Conservation (phyloP, 2,329 filamentous ascomycete species). For the Knoxdaviesia proteae region DNA sequence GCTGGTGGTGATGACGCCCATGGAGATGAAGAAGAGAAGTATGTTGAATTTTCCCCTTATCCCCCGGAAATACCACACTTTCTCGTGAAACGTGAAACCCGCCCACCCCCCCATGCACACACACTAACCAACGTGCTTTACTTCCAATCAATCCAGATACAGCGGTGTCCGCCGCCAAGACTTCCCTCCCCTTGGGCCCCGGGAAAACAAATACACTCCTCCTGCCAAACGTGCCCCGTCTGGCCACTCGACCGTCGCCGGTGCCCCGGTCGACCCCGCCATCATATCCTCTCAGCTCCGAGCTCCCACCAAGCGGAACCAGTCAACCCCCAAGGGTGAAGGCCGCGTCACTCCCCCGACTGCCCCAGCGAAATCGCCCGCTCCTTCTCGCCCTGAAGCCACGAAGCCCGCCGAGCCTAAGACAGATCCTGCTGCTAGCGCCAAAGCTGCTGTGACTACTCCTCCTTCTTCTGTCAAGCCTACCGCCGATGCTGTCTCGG, state of each 20-base stretch:
- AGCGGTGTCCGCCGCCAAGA: slow-evolving; percentile 72
- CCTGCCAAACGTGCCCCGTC: slow-evolving; percentile 69
- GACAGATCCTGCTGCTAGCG: background rate
- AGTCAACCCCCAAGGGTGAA: slow-evolving; percentile 1
- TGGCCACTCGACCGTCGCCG: slow-evolving; percentile 49
- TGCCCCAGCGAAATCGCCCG: slow-evolving; percentile 13
- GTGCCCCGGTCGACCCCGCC: slow-evolving; percentile 65
- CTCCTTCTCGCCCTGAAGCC: slow-evolving; percentile 7
- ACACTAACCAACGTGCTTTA: background rate
- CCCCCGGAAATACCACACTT: too few species aligned
- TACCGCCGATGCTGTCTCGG: slow-evolving; percentile 2
- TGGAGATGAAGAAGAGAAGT: slow-evolving; percentile 87
- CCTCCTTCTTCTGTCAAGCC: slow-evolving; percentile 6
- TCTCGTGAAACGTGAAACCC: too few species aligned
- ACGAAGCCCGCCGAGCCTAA: slow-evolving; percentile 10
- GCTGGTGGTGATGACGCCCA: slow-evolving; percentile 43
- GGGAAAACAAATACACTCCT: slow-evolving; percentile 64
- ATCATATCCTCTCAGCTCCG: slow-evolving; percentile 71
- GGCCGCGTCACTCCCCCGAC: slow-evolving; percentile 1
- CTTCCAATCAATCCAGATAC: slow-evolving; percentile 34
- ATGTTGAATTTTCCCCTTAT: slow-evolving; percentile 12
- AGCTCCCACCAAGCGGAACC: slow-evolving; percentile 1
- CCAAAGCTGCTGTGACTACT: background rate
- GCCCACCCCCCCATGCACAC: background rate
- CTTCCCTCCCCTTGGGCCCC: slow-evolving; percentile 40